phyloP scores from a whole-genome alignment of 805 yeast species.

The Clavispora fructus region DNA sequence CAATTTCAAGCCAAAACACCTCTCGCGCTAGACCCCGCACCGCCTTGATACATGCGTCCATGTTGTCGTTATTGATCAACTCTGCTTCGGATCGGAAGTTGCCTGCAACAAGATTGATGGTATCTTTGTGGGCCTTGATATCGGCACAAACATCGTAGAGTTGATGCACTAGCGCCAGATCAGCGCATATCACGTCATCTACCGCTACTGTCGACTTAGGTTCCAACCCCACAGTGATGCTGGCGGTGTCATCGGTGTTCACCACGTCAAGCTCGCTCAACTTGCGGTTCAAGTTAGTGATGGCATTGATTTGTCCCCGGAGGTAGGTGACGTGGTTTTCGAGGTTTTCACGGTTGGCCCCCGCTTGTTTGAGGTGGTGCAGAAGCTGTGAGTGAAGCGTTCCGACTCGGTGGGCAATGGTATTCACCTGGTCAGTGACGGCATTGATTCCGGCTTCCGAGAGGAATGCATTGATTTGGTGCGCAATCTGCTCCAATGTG shows the following conservation, averaged over 20 bases:
- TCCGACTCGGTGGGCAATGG: slow-evolving; percentile 16
- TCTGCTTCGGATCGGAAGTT: slow-evolving; percentile 33
- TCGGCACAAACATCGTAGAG: slow-evolving; percentile 59
- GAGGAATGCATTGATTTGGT: slow-evolving; percentile 10
- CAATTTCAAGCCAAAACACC: slow-evolving; percentile 36
- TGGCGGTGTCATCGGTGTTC: slow-evolving; percentile 17
- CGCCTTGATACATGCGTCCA: slow-evolving; percentile 31
- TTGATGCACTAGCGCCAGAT: slow-evolving; percentile 44
- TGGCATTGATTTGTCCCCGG: slow-evolving; percentile 17
- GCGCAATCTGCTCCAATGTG: slow-evolving; percentile 8
- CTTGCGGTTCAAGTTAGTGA: slow-evolving; percentile 22
- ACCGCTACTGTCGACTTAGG: slow-evolving; percentile 14
- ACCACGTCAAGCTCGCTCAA: slow-evolving; percentile 19
- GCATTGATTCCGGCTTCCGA: slow-evolving; percentile 10
- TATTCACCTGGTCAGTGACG: slow-evolving; percentile 7
- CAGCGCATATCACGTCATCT: slow-evolving; percentile 36
- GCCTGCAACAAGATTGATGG: slow-evolving; percentile 52
- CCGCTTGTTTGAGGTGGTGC: slow-evolving; percentile 33
- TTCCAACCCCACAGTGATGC: slow-evolving; percentile 11
- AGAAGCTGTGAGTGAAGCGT: slow-evolving; percentile 28
- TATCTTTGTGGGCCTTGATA: slow-evolving; percentile 68
- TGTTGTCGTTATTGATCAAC: slow-evolving; percentile 26
- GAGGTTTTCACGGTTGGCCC: slow-evolving; percentile 28
- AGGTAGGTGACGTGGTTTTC: slow-evolving; percentile 27
- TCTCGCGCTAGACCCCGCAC: slow-evolving; percentile 36